These are phyloP conservation scores for Xerocomus potaroensis DNA, from an alignment of 768 basidiomycete species.

Conservation along the genomic window DNA sequence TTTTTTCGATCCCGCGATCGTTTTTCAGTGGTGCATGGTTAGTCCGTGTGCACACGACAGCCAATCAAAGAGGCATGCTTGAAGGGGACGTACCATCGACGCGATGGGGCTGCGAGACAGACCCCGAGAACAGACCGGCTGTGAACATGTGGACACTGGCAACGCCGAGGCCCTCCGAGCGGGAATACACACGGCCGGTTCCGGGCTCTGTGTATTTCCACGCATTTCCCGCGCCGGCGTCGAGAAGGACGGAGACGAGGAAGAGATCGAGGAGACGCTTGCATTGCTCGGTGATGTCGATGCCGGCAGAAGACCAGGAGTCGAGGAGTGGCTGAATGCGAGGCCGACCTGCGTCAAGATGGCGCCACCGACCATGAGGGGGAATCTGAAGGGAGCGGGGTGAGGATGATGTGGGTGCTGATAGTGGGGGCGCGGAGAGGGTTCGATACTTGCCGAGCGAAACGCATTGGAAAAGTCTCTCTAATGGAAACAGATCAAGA, in stretches of 20 bases:
- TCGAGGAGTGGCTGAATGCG: conserved; percentile 60
- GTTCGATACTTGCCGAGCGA: conserved; percentile 42
- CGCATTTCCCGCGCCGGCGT: conserved; percentile 84
- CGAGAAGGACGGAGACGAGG: conserved; percentile 85
- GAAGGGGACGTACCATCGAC: conserved; percentile 68
- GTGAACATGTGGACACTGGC: conserved; percentile 90
- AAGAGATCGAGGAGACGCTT: conserved; percentile 86
- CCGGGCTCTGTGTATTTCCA: conserved; percentile 73
- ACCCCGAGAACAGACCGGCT: conserved; percentile 74
- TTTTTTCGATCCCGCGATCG: conserved; percentile 1
- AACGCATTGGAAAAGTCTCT: conserved; percentile 78
- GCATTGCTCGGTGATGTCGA: conserved; percentile 55
- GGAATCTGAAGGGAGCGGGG: conserved; percentile 51
- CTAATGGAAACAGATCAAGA: conserved; percentile 33
- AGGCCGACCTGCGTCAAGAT: conserved; percentile 66
- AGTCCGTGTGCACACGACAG: not conserved
- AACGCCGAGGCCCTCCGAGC: conserved; percentile 83
- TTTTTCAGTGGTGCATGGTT: not conserved
- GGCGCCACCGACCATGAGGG: conserved; percentile 88
- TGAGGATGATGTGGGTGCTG: not conserved
- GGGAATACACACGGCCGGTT: conserved; percentile 49
- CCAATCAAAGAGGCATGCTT: not conserved
- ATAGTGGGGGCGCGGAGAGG: not conserved
- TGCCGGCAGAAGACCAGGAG: conserved; percentile 45
- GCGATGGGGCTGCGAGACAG: conserved; percentile 50